Percentiles rank a stretch among this genome's conserved stretches.
phyloP scores from a whole-genome alignment of 1,139 yeast species.

The Eremothecium coryli region DNA sequence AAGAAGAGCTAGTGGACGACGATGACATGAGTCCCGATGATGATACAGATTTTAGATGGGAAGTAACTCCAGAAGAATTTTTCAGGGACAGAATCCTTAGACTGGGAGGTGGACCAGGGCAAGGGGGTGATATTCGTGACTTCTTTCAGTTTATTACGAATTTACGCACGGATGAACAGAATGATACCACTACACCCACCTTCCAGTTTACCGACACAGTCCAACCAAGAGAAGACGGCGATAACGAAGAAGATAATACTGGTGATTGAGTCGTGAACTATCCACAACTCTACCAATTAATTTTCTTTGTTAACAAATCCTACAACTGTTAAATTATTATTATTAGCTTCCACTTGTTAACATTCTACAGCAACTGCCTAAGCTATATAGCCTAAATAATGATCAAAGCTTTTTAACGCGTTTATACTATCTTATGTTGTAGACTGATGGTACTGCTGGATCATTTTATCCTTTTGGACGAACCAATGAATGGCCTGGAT shows the following conservation, averaged over 20 bases:
- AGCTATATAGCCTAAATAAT: too few species aligned
- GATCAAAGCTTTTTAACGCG: too few species aligned
- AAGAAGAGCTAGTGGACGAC: slow-evolving; percentile 17
- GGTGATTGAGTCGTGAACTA: too few species aligned
- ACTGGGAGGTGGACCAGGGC: slow-evolving; percentile 16
- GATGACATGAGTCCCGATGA: slow-evolving; percentile 18
- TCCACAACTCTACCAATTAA: too few species aligned
- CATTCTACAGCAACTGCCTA: too few species aligned
- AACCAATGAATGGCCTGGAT: too few species aligned
- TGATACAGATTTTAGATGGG: slow-evolving; percentile 14
- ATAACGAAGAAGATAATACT: slow-evolving; percentile 20
- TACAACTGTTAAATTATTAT: too few species aligned
- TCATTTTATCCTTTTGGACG: too few species aligned
- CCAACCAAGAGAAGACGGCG: slow-evolving; percentile 16
- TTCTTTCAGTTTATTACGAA: slow-evolving; percentile 25
- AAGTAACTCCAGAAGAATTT: slow-evolving; percentile 12
- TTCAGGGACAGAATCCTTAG: slow-evolving; percentile 11
- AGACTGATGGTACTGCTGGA: too few species aligned
- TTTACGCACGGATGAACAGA: slow-evolving; percentile 16
- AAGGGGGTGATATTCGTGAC: slow-evolving; percentile 21
- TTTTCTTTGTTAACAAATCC: too few species aligned
- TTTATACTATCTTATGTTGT: too few species aligned
- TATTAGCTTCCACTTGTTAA: too few species aligned
- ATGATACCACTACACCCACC: slow-evolving; percentile 14
- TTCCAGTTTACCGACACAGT: slow-evolving; percentile 21